Evolutionary conservation across 176 grass and related monocot species (phyloP).

Genomic region (Rhynchospora pubera): DNA sequence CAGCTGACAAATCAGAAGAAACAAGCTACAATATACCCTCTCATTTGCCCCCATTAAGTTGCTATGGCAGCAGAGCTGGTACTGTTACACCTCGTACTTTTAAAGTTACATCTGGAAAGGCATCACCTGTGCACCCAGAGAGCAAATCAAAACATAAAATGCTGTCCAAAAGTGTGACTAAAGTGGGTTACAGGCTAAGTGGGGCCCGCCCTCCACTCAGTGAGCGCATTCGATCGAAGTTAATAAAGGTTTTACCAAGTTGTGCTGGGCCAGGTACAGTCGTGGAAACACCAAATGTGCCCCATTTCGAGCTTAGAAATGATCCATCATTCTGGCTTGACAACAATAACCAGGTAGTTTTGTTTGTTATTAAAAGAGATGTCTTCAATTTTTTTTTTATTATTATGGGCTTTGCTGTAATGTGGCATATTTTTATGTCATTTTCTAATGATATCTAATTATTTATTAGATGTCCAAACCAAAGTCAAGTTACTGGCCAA

Average conservation of each 20-base stretch:
- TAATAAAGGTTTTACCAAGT: slow-evolving; percentile 27
- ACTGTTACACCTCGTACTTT: slow-evolving; percentile 47
- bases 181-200: slow-evolving; percentile 43
- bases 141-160: slow-evolving; percentile 56
- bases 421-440: not conserved
- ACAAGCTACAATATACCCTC: slow-evolving; percentile 2
- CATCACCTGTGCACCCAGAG: slow-evolving; percentile 39
- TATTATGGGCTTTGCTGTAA: not conserved
- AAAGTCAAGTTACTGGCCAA: no score
- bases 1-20: slow-evolving; percentile 32
- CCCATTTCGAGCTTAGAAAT: slow-evolving; percentile 69
- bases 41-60: slow-evolving; percentile 28
- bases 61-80: not conserved
- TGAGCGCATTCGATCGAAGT: slow-evolving; percentile 17
- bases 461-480: no score
- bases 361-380: not conserved
- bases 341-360: slow-evolving; percentile 70
- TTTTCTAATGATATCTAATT: not conserved
- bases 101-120: slow-evolving; percentile 22
- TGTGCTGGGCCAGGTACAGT: slow-evolving; percentile 15
- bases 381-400: not conserved
- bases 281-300: slow-evolving; percentile 54
- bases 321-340: slow-evolving; percentile 96
- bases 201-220: slow-evolving; percentile 41
- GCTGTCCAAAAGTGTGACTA: slow-evolving; percentile 73